A percentile compares a stretch with the other conserved stretches of the same genome.
These are phyloP conservation scores for Nigrograna mackinnonii DNA, from an alignment of 2,329 filamentous ascomycete genomes.

Conservation along the genomic window DNA sequence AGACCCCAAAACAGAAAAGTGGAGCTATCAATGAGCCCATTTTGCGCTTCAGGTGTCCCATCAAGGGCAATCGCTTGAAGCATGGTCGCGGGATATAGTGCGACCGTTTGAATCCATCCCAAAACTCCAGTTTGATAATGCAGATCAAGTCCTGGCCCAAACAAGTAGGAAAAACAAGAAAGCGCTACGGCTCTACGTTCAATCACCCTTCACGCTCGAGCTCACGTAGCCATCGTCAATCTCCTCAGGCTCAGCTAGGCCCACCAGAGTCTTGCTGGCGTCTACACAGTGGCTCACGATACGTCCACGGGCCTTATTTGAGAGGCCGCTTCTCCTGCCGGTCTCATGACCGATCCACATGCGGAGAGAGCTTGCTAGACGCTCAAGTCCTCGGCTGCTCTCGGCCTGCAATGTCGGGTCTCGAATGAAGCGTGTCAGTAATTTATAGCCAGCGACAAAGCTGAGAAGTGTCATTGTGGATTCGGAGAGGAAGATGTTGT, in stretches of 20 bases:
- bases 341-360: conserved; percentile 52
- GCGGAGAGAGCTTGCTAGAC: conserved; percentile 47
- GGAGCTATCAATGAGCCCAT: too few species aligned
- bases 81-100: too few species aligned
- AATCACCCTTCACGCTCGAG: conserved; percentile 9
- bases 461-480: conserved; percentile 48
- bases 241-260: conserved; percentile 27
- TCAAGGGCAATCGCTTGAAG: too few species aligned
- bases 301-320: conserved; percentile 37
- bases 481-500: conserved; percentile 43
- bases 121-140: too few species aligned
- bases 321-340: conserved; percentile 44
- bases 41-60: too few species aligned
- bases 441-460: conserved; percentile 48
- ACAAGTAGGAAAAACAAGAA: too few species aligned
- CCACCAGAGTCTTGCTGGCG: conserved; percentile 49
- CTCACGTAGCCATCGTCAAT: conserved; percentile 30
- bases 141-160: too few species aligned
- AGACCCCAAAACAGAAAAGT: too few species aligned
- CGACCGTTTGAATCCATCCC: too few species aligned
- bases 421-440: conserved; percentile 42
- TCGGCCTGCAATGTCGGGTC: conserved; percentile 34
- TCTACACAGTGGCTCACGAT: conserved; percentile 47
- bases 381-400: conserved; percentile 45
- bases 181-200: too few species aligned